Conservation (phyloP, 148 eudicot genomes). For the Amaranthus hypochondriacus region DNA sequence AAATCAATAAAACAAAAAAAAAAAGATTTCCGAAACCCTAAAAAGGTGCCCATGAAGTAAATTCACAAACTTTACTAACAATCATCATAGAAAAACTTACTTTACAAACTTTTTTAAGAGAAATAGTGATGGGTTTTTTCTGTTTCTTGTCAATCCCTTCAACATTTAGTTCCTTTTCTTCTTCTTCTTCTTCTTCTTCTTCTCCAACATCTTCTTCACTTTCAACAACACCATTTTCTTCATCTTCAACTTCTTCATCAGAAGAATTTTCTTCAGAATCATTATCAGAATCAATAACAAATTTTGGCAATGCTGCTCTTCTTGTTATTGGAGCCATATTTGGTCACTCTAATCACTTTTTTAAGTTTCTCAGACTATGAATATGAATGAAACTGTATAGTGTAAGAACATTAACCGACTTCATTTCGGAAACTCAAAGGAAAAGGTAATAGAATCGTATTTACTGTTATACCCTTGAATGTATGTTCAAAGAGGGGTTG, state of each 20-base stretch:
- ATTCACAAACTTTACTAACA: too few relatives aligned
- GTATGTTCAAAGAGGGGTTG: neutral
- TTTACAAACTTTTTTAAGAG: constrained; percentile 83
- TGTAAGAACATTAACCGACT: constrained; percentile 28
- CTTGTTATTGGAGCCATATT: constrained; percentile 63
- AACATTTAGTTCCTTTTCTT: constrained; percentile 10
- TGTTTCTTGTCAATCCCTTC: constrained; percentile 27
- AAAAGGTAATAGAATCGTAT: neutral
- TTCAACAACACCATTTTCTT: constrained; percentile 9
- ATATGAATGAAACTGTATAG: neutral
- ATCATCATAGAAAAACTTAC: constrained; percentile 24
- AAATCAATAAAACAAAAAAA: neutral
- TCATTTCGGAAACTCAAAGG: neutral
- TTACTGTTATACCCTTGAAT: constrained; percentile 30
- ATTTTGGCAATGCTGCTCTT: constrained; percentile 38
- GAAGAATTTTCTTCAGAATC: constrained; percentile 55
- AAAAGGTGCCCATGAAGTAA: too few relatives aligned
- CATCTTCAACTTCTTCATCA: constrained; percentile 35
- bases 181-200: constrained; percentile 19
- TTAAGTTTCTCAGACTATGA: neutral
- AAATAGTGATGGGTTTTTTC: constrained; percentile 64
- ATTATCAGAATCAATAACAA: constrained; percentile 60
- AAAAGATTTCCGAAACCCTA: too few relatives aligned
- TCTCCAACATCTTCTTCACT: constrained; percentile 18
- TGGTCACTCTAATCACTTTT: neutral